Percentiles rank a stretch among this genome's conserved stretches.
phyloP scores from a whole-genome alignment of 176 grass and related monocot genomes.

The Oryza brachyantha region DNA sequence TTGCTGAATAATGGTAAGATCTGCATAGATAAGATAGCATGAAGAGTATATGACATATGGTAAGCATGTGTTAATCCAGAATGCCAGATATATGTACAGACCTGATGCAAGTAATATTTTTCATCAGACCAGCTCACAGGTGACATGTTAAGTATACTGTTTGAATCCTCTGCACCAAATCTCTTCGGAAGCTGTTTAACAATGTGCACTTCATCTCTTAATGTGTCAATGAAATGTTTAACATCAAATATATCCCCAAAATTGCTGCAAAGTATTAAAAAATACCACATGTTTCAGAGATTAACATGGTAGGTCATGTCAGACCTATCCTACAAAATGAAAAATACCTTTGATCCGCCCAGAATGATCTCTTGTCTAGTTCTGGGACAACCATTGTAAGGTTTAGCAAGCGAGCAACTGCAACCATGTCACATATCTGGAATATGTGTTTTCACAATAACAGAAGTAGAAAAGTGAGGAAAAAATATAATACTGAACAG shows the following conservation, averaged over 20 bases:
- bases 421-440: slow-evolving; percentile 98
- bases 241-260: slow-evolving; percentile 93
- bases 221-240: slow-evolving; percentile 79
- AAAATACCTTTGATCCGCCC: slow-evolving; percentile 88
- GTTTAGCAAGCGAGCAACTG: slow-evolving; percentile 72
- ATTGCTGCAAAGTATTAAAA: slow-evolving; percentile 45
- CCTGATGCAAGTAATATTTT: slow-evolving; percentile 96
- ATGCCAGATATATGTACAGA: slow-evolving; percentile 37
- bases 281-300: slow-evolving; percentile 8
- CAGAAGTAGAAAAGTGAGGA: background rate
- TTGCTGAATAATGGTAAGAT: slow-evolving; percentile 90
- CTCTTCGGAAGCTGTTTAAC: slow-evolving; percentile 74
- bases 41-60: background rate
- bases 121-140: slow-evolving; percentile 98
- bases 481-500: slow-evolving; percentile 2
- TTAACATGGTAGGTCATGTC: slow-evolving; percentile 3
- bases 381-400: slow-evolving; percentile 88
- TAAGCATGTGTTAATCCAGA: background rate
- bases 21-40: slow-evolving; percentile 43
- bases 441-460: slow-evolving; percentile 21
- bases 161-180: slow-evolving; percentile 29
- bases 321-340: slow-evolving; percentile 13
- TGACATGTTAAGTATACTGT: slow-evolving; percentile 51
- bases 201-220: slow-evolving; percentile 81
- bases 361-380: slow-evolving; percentile 93